Evolutionary conservation across 495 filamentous ascomycete genomes (phyloP).

Genomic region (Pyrenula massariospora): DNA sequence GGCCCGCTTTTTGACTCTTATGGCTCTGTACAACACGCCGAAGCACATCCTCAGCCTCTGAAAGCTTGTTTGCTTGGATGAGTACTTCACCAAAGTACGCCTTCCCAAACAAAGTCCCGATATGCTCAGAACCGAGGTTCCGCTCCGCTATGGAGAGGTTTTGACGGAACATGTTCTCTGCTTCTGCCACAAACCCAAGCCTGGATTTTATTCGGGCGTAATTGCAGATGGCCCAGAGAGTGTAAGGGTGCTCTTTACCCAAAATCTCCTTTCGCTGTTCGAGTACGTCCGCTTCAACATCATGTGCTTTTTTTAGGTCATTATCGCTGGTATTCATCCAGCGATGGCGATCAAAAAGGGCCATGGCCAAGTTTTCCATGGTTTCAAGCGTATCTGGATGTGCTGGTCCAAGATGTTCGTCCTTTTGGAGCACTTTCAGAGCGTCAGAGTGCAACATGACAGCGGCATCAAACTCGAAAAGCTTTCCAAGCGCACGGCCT

Average conservation of each 20-base stretch:
- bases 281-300: conserved; percentile 12
- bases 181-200: conserved; percentile 13
- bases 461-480: conserved; percentile 12
- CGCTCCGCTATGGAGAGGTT: conserved; percentile 16
- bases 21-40: background rate
- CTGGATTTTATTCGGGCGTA: conserved; percentile 17
- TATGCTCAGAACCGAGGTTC: conserved; percentile 22
- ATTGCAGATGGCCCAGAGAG: conserved; percentile 15
- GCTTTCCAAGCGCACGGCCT: conserved; percentile 5
- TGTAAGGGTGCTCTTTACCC: conserved; percentile 26
- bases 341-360: background rate
- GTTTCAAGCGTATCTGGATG: conserved; percentile 20
- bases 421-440: conserved; percentile 12
- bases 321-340: background rate
- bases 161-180: conserved; percentile 12
- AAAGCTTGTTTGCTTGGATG: background rate
- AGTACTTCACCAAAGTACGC: background rate
- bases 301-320: background rate
- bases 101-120: conserved; percentile 19
- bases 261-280: conserved; percentile 14
- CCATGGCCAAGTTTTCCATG: conserved; percentile 8
- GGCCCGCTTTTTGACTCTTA: background rate
- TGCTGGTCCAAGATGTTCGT: conserved; percentile 13
- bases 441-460: conserved; percentile 11
- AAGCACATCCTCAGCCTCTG: background rate